Conservation (phyloP, 1,284 basidiomycete genomes). For the Trametes pubescens region DNA sequence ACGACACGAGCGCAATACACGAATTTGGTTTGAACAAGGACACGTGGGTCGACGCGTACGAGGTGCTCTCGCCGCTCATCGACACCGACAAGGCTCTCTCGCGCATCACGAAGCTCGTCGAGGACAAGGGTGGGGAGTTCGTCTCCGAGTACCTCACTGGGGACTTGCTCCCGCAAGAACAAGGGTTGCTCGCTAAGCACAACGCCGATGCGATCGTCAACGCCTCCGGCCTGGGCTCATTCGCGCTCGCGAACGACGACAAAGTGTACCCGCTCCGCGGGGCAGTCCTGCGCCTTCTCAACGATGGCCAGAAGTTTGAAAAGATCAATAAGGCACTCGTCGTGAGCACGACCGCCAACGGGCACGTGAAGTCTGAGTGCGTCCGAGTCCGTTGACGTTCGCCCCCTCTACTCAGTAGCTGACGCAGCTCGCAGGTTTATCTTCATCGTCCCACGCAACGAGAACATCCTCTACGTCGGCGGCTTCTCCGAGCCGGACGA, state of each 20-base stretch:
- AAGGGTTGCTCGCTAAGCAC: not conserved
- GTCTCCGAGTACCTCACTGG: not conserved
- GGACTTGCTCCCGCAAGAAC: not conserved
- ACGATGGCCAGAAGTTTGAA: not conserved
- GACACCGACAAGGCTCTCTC: not conserved
- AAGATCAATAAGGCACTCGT: not conserved
- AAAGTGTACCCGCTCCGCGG: not conserved
- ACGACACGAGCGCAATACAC: not conserved
- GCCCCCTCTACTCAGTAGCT: not conserved
- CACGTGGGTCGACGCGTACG: not conserved
- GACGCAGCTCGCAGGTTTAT: not conserved
- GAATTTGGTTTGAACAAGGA: not conserved
- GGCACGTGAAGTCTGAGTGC: not conserved
- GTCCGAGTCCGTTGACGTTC: not conserved
- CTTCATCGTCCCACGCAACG: not conserved
- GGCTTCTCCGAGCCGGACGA: not conserved
- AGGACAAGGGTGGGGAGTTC: not conserved
- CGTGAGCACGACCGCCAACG: slow-evolving; percentile 1
- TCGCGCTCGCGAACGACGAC: not conserved
- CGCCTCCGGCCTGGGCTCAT: not conserved
- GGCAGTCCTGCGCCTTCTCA: not conserved
- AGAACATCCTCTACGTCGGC: not conserved
- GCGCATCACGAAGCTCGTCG: not conserved
- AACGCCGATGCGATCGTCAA: not conserved
- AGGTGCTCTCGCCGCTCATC: not conserved